Conservation (phyloP, 129 eudicot species). For the Pseudognaphalium luteoalbum region DNA sequence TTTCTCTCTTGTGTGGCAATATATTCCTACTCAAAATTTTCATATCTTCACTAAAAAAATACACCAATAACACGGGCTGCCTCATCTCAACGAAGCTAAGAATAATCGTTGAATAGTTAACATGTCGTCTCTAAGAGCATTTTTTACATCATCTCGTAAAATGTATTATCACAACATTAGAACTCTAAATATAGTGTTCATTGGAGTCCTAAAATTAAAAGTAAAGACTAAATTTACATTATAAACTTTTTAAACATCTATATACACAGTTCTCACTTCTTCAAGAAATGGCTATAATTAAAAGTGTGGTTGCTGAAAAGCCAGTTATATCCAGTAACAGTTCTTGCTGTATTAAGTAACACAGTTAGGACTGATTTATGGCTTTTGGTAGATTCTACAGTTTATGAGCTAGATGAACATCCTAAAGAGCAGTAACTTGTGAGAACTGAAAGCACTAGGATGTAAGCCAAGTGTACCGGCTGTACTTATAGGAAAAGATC, state of each 20-base stretch:
- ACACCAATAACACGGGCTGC: not conserved
- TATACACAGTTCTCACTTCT: slow-evolving; percentile 4
- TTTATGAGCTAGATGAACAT: slow-evolving; percentile 55
- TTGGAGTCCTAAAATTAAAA: not conserved
- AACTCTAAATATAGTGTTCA: not conserved
- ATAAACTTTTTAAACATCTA: not conserved
- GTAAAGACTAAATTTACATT: not conserved
- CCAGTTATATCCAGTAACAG: slow-evolving; percentile 61
- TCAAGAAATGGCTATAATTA: slow-evolving; percentile 37
- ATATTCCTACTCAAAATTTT: slow-evolving; percentile 22
- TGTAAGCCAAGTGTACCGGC: slow-evolving; percentile 41
- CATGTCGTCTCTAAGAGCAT: slow-evolving; percentile 4
- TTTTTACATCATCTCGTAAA: not conserved
- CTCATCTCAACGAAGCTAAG: slow-evolving; percentile 4
- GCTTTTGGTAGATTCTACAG: slow-evolving; percentile 53
- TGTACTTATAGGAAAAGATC: slow-evolving; percentile 37
- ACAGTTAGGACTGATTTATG: slow-evolving; percentile 42
- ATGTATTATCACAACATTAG: not conserved
- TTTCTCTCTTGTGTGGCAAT: slow-evolving; percentile 19
- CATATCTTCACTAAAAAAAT: slow-evolving; percentile 1
- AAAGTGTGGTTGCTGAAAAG: slow-evolving; percentile 38
- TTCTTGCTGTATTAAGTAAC: slow-evolving; percentile 54
- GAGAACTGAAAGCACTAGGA: slow-evolving; percentile 39
- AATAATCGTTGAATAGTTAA: slow-evolving; percentile 2
- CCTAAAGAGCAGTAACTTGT: slow-evolving; percentile 40